Base-by-base conservation (phyloP, 2,329 filamentous ascomycete species). In the Colletotrichum sp. region DNA sequence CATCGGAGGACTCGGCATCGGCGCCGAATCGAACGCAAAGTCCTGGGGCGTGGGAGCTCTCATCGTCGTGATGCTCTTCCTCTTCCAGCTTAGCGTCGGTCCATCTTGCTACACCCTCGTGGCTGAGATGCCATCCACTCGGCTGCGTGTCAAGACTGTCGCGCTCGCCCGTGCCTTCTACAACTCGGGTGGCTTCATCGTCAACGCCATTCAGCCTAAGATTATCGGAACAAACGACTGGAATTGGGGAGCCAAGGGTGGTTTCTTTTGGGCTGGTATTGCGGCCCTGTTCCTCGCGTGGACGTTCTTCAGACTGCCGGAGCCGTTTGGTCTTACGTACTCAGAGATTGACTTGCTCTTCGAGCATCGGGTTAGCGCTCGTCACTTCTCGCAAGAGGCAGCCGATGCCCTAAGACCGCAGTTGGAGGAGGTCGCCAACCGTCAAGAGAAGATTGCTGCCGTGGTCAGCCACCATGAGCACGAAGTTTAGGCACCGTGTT, bases 121-220 rank as follows among this genome's bases (percentile, higher is more conserved):
- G 78, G 55, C 87, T 2, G 87, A 89, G 79, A 79, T 88, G 8
- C 83, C 84, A 1, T 87, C 86, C 0, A 88, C 86, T 12, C 86
- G 87, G 24, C 83, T 88, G 32, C 84, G 87, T 64, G 86, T 85
- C 71, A 87, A 88, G 81, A 86, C 86, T 0, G 85, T 88, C n/a
- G 86, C 87, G 16, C 80, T 89, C 21, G 86, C 86, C 2, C 82
- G 87, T 67, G 86, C 80, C 10, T 81, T 81, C 10, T 87, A 87
- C 76, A 86, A 87, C 70, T 74, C 85, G 6, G 84, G 82, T 12
- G 86, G 86, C 77, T 84, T 87, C 67, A 81, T 87, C 57, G 84
- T 67, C 55, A 82, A 82, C 71, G 80, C 80, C 3, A 36, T 67
- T 24, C 71, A 67, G 55, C 69, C 68, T 21, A 77, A 74, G 18